Evolutionary conservation across 441 rosid genomes (phyloP), one percentile per base, ranked within the genome.

Genomic region (Geranium incanum): DNA sequence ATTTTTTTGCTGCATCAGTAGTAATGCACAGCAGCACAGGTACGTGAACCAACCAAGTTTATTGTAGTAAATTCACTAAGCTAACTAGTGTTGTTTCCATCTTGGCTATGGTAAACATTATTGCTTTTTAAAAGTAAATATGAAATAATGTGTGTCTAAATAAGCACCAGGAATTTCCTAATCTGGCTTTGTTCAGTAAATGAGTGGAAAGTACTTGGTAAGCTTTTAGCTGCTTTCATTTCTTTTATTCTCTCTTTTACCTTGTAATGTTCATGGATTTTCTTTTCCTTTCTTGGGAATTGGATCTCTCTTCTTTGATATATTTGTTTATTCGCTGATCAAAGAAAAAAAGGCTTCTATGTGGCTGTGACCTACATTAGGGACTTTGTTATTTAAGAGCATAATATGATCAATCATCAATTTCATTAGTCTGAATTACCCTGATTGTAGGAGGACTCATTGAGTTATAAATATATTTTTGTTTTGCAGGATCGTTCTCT

Each of bases 401-500:
- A 16, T 55, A 19, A 66, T 55, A 59, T 39, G 57, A 50, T 50
- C 57, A 50, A 50, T 48, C 0, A 48, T 48, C 55, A 48, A 9
- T 48, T 48, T 2, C 12, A 8, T 43, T 43, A 43, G 50, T 43
- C 13, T 43, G 12, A 43, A 43, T 43, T 2, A 43, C 50, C 9
- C 50, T 43, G 13, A 43, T 18, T 57, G 8, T 19, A 21, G 19
- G 36, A 60, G 13, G 33, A 60, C 19, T 21, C 65, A 16, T 7
- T 60, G 2, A 18, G 28, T 60, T 21, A 21, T 19, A 16, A 57
- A 57, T n/a, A 12, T 12, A 18, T 59, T 19, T 12, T 60, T 18
- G 11, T 60, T 70, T 65, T 70, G 59, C 96, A 95, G 99, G 99
- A 95, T 81, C 98, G 97, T 4, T 95, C 99, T 69, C 91, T 93